phyloP scores from a whole-genome alignment of 2,329 filamentous ascomycete species.

The Pseudogymnoascus sp. region DNA sequence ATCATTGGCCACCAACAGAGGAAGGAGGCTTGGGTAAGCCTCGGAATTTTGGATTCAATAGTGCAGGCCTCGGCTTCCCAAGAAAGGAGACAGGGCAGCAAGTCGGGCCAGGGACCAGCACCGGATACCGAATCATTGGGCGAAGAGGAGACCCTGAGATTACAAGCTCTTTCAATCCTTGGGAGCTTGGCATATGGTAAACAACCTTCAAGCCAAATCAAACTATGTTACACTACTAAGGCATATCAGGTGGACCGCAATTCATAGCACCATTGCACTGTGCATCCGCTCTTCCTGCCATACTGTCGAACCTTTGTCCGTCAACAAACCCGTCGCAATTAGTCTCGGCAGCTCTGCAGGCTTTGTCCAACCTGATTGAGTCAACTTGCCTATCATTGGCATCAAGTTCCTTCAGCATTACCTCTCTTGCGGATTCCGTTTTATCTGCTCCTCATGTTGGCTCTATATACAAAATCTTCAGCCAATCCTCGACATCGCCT shows the following conservation, averaged over 20 bases:
- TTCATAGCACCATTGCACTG: conserved; percentile 70
- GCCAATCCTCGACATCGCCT: conserved; percentile 44
- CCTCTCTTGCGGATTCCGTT: conserved; percentile 51
- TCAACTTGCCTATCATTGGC: conserved; percentile 45
- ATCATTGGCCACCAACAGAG: conserved; percentile 79
- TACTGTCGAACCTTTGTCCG: conserved; percentile 63
- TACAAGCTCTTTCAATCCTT: conserved; percentile 78
- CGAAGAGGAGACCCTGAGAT: conserved; percentile 57
- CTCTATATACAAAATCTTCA: conserved; percentile 57
- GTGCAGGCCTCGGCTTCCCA: conserved; percentile 33
- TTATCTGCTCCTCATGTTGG: conserved; percentile 55
- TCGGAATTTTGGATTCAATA: conserved; percentile 59
- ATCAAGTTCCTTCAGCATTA: conserved; percentile 39
- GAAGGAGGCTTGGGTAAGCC: conserved; percentile 69
- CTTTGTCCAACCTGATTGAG: conserved; percentile 63
- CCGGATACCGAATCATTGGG: conserved; percentile 31
- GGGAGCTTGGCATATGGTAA: conserved; percentile 77
- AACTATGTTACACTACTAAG: neutral
- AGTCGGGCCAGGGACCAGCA: conserved; percentile 38
- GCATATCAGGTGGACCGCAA: conserved; percentile 59
- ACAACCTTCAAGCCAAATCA: conserved; percentile 17
- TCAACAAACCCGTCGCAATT: conserved; percentile 55
- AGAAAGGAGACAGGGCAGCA: conserved; percentile 36
- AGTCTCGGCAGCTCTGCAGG: conserved; percentile 63
- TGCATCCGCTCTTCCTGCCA: conserved; percentile 56